Evolutionary conservation across 768 basidiomycete genomes (phyloP).

Genomic region (Trametes cinnabarina): DNA sequence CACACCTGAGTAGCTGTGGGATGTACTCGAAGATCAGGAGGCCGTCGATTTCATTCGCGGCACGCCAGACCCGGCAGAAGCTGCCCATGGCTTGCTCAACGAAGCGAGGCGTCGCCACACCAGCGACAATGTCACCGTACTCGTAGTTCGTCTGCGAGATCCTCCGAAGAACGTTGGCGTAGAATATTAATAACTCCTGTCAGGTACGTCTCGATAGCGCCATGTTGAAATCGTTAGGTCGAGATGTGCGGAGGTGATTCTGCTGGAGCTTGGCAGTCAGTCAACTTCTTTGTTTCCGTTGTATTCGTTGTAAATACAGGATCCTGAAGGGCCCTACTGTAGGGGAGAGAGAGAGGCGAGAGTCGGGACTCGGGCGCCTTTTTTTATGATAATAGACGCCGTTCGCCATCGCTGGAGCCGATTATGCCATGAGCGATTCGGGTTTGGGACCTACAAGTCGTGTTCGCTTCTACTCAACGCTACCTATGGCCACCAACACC

Average conservation of each 20-base stretch:
- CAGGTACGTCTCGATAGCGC: too few relatives aligned
- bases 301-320: too few relatives aligned
- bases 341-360: too few relatives aligned
- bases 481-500: neutral
- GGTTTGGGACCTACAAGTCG: neutral
- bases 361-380: too few relatives aligned
- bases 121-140: conserved; percentile 5
- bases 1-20: neutral
- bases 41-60: conserved; percentile 1
- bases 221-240: too few relatives aligned
- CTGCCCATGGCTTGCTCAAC: neutral
- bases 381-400: neutral
- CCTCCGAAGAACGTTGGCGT: neutral
- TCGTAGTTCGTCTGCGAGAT: neutral
- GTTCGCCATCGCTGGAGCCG: neutral
- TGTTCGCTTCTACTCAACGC: neutral
- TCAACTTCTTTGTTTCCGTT: too few relatives aligned
- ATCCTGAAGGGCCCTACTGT: too few relatives aligned
- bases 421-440: neutral
- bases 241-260: too few relatives aligned
- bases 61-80: neutral
- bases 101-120: neutral
- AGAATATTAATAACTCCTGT: too few relatives aligned
- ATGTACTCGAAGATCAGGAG: conserved; percentile 1
- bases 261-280: too few relatives aligned